Percentiles rank a stretch among this genome's conserved stretches.
phyloP scores from a whole-genome alignment of 139 green algal genomes.

The Volvox africanus region DNA sequence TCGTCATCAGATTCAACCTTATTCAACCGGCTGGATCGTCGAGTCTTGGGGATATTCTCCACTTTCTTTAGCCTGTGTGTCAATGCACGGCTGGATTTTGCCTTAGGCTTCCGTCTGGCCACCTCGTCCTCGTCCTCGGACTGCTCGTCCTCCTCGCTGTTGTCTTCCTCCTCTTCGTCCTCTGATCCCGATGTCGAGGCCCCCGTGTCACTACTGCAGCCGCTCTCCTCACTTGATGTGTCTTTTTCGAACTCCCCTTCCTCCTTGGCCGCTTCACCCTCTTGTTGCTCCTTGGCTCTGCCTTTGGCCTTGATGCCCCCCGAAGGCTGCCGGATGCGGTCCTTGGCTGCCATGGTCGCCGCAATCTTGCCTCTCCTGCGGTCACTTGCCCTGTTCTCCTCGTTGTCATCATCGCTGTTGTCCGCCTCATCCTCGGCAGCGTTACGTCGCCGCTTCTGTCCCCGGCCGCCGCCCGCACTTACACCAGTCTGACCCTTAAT shows the following conservation, averaged over 20 bases:
- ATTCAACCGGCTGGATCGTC: background rate
- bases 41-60: background rate
- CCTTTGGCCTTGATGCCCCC: background rate
- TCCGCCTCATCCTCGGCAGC: background rate
- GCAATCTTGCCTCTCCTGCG: background rate
- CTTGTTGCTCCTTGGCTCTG: background rate
- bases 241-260: background rate
- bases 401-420: background rate
- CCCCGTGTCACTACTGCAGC: background rate
- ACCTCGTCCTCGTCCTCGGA: background rate
- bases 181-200: background rate
- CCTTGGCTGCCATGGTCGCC: slow-evolving; percentile 13
- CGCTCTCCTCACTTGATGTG: background rate
- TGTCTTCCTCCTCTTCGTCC: background rate
- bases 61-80: background rate
- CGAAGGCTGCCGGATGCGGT: background rate
- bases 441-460: slow-evolving; percentile 8
- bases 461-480: background rate
- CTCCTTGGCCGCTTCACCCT: background rate
- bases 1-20: background rate
- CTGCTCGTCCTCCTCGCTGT: slow-evolving; percentile 11
- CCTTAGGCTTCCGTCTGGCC: background rate
- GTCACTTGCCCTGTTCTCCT: background rate
- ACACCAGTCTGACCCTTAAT: background rate
- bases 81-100: background rate